Evolutionary conservation across 2,329 filamentous ascomycete genomes (phyloP), one percentile per base, ranked within the genome.

Genomic region (Dactylellina parvicollis): DNA sequence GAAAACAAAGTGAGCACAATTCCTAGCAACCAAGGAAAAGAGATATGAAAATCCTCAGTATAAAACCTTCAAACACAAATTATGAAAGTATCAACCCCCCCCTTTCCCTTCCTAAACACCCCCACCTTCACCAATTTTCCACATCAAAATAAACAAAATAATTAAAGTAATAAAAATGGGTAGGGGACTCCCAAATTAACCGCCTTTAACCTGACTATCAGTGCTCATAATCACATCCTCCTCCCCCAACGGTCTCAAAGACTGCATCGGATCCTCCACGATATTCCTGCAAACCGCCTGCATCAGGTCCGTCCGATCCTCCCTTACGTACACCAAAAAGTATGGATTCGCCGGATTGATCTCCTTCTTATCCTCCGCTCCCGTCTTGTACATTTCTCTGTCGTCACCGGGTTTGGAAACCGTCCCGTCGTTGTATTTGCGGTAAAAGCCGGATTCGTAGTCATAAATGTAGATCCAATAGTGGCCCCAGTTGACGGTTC

Each of bases 391-490:
- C 40, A 96, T 91, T 54, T 89, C 86, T 14, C 84, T 83, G 5
- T 86, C 84, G 77, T 91, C 86, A 12, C 84, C 82, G 24, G 88
- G 85, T 75, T 91, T 87, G 1, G 87, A 89, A 22, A 99, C 92
- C 14, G 85, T 85, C 60, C 90, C 89, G 78, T 99, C 95, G 79
- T 99, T 99, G 84, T 97, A 99, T 78, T 91, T 92, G 66, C 92
- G 89, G 93, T 95, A 99, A 18, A 93, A 83, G 34, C 88, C 82
- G 49, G 87, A 86, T 75, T 89, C 86, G 80, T 96, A 96, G 82
- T 98, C 95, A 78, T 89, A 91, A 75, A 99, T 96, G 86, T 93
- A 97, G 46, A 97, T 92, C 89, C 92, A 97, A 82, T 98, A 99
- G 80, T 99, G 95, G 0, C 95, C 95, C 47, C 89, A 89, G 46